Conservation (phyloP, 805 yeast species). For the Myxozyma sirexii region DNA sequence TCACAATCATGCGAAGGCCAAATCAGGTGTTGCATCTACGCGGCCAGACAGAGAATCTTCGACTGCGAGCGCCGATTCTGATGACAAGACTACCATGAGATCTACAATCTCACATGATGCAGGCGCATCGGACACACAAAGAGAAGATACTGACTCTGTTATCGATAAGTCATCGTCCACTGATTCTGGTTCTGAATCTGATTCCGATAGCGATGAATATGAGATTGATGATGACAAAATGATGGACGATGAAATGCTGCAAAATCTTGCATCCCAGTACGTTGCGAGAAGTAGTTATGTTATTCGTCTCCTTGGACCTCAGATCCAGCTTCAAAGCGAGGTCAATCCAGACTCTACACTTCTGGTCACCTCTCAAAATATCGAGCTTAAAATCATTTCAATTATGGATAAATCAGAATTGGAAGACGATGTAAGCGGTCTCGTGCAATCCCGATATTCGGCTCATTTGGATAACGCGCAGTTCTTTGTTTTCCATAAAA, state of each 20-base stretch:
- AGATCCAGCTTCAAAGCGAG: constrained; percentile 67
- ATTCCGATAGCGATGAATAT: not conserved
- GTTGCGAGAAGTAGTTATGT: constrained; percentile 54
- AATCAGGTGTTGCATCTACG: not conserved
- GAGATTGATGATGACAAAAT: constrained; percentile 18
- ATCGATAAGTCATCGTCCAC: not conserved
- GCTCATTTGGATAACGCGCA: constrained; percentile 69
- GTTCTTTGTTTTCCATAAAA: constrained; percentile 64
- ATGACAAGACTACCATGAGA: too few species aligned
- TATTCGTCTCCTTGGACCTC: constrained; percentile 75
- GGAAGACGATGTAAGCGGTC: constrained; percentile 50
- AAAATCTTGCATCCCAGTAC: constrained; percentile 38
- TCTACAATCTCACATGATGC: too few species aligned
- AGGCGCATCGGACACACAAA: constrained; percentile 10
- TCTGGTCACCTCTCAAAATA: constrained; percentile 70
- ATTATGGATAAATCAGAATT: constrained; percentile 54
- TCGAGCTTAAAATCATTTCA: constrained; percentile 69
- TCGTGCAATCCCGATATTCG: constrained; percentile 70
- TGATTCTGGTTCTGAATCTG: not conserved
- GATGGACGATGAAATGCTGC: constrained; percentile 38
- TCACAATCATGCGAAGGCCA: not conserved
- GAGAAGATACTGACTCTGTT: not conserved
- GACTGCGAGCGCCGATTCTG: too few species aligned
- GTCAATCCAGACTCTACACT: constrained; percentile 60
- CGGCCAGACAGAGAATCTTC: too few species aligned